phyloP scores from a whole-genome alignment of 495 filamentous ascomycete genomes.

The Hapsidospora chrysogenum region DNA sequence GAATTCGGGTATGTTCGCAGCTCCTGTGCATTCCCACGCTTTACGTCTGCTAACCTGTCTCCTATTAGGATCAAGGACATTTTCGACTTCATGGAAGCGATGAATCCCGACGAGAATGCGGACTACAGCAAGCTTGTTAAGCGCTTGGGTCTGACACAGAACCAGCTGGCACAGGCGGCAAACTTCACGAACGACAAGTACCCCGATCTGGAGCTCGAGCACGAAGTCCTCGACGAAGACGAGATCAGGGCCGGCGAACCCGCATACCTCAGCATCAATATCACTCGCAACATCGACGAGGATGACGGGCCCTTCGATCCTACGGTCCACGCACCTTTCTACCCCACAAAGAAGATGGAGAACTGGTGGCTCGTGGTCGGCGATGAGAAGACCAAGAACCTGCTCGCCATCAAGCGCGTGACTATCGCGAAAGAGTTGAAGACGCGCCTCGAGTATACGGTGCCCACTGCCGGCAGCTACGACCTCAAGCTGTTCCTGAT shows the following conservation, averaged over 20 bases:
- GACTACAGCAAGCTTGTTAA: constrained; percentile 61
- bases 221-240: constrained; percentile 69
- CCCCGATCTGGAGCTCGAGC: constrained; percentile 79
- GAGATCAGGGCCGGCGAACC: constrained; percentile 63
- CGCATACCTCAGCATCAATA: constrained; percentile 68
- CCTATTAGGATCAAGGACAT: constrained; percentile 63
- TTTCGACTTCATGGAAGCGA: constrained; percentile 95
- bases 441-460: constrained; percentile 69
- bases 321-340: constrained; percentile 91
- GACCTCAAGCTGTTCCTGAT: constrained; percentile 85
- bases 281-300: constrained; percentile 65
- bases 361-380: constrained; percentile 95
- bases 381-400: constrained; percentile 68
- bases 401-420: constrained; percentile 87
- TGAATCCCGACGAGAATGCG: constrained; percentile 83
- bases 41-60: background rate
- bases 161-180: constrained; percentile 75
- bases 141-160: constrained; percentile 59
- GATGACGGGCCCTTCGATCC: constrained; percentile 58
- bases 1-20: constrained; percentile 48
- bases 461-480: constrained; percentile 71
- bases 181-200: constrained; percentile 95
- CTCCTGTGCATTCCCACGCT: no score
- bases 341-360: constrained; percentile 83
- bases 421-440: constrained; percentile 68